Evolutionary conservation across 2,329 filamentous ascomycete genomes (phyloP).

Genomic region (Plenodomus lindquistii): DNA sequence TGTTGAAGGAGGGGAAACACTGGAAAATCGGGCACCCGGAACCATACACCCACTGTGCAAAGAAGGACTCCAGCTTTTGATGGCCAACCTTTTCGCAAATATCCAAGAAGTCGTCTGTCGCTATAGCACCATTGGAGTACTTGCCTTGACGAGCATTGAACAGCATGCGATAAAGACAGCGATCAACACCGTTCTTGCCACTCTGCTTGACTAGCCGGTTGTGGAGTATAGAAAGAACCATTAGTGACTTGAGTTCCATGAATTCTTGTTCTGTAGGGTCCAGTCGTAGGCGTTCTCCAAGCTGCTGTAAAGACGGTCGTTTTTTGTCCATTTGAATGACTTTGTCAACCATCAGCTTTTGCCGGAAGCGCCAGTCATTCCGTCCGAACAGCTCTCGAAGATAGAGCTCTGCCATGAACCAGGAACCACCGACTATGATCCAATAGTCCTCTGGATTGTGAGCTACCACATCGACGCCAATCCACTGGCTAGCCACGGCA

Average conservation of each 20-base stretch:
- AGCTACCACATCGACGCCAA: conserved; percentile 88
- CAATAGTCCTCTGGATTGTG: conserved; percentile 81
- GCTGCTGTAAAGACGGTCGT: conserved; percentile 78
- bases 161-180: conserved; percentile 84
- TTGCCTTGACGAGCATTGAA: conserved; percentile 84
- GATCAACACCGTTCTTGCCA: conserved; percentile 78
- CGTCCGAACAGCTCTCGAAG: conserved; percentile 90
- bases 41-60: conserved; percentile 88
- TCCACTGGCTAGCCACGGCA: conserved; percentile 88
- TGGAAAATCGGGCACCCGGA: conserved; percentile 87
- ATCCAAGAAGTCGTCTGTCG: conserved; percentile 76
- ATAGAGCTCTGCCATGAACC: conserved; percentile 94
- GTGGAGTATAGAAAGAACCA: conserved; percentile 93
- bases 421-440: conserved; percentile 86
- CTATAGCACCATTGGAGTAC: conserved; percentile 69
- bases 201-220: conserved; percentile 87
- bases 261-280: conserved; percentile 89
- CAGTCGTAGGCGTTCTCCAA: conserved; percentile 76
- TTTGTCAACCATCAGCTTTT: conserved; percentile 81
- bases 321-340: conserved; percentile 81
- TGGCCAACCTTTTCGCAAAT: conserved; percentile 88
- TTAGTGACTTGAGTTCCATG: conserved; percentile 83
- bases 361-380: conserved; percentile 89
- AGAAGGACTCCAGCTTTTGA: conserved; percentile 85
- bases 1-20: conserved; percentile 90